Base-by-base conservation (phyloP, 306 rosid species). In the Delonix regia region DNA sequence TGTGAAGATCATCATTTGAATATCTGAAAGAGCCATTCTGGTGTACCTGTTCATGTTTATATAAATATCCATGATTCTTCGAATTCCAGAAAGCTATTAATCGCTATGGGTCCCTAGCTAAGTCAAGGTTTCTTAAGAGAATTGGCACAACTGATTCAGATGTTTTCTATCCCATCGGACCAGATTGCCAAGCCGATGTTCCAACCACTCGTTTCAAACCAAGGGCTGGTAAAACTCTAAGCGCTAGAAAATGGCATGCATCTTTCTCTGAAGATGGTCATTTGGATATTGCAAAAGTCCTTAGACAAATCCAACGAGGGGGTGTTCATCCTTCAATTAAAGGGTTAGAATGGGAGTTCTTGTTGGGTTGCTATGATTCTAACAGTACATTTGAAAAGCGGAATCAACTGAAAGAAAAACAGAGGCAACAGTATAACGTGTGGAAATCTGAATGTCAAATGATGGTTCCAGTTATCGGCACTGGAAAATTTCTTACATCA, bases 271-370 rank as follows among this genome's bases (percentile, higher is more conserved):
- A n/a, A n/a, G n/a, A n/a, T n/a, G n/a, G n/a, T n/a, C n/a, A n/a
- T n/a, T n/a, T n/a, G n/a, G n/a, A n/a, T n/a, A n/a, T n/a, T n/a
- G n/a, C n/a, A n/a, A n/a, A n/a, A n/a, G n/a, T n/a, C n/a, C n/a
- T n/a, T n/a, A n/a, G n/a, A n/a, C n/a, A n/a, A n/a, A n/a, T 79
- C 87, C 96, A 84, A 90, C 97, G 77, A 94, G 65, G 92, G 98
- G 98, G 98, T 61, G 86, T 94, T 76, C 97, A 94, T 79, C 98
- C 98, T 89, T 87, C 94, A 81, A 92, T 94, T 77, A 94, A 94
- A 81, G 98, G 91, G 74, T 87, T 41, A 69, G 98, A 91, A 47
- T 91, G 96, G 98, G 98, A 94, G 82, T 94, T 94, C 86, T 87
- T 94, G 89, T 78, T 92, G 73, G 83, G 69, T 91, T 94, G 86